A percentile compares a stretch with the other conserved stretches of the same genome.
Conservation (phyloP, 2,329 filamentous ascomycete genomes). For the Coniochaeta sp. region DNA sequence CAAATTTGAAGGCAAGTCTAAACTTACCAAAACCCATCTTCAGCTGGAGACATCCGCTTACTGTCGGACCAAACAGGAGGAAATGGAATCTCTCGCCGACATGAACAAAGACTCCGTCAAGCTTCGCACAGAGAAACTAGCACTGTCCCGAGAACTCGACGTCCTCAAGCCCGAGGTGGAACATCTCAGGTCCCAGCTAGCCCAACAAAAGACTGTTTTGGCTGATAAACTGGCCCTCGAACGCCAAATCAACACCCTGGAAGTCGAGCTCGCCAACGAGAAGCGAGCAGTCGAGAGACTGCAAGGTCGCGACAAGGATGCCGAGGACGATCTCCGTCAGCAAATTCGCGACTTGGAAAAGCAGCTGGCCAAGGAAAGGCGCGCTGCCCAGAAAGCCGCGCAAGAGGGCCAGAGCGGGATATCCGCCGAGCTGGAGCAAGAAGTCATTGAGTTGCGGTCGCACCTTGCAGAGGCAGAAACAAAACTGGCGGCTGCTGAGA, state of each 20-base stretch:
- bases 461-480: conserved; percentile 13
- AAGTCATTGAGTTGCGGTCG: conserved; percentile 15
- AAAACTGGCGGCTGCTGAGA: conserved; percentile 16
- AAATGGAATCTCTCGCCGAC: conserved; percentile 61
- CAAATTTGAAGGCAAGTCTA: conserved; percentile 31
- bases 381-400: conserved; percentile 12
- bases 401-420: conserved; percentile 12
- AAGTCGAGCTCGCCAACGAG: conserved; percentile 78
- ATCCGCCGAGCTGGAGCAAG: conserved; percentile 24
- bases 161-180: conserved; percentile 48
- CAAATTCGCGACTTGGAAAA: conserved; percentile 31
- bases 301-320: conserved; percentile 23
- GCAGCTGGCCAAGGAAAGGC: conserved; percentile 22
- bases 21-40: background rate
- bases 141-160: conserved; percentile 42
- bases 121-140: conserved; percentile 51
- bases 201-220: conserved; percentile 58
- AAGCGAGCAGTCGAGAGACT: conserved; percentile 53
- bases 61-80: conserved; percentile 43
- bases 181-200: conserved; percentile 45
- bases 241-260: conserved; percentile 66
- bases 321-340: conserved; percentile 18
- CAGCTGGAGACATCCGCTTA: background rate
- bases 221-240: conserved; percentile 75
- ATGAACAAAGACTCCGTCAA: conserved; percentile 64